Base-by-base conservation (phyloP, 768 basidiomycete genomes). In the Lactarius indigo region DNA sequence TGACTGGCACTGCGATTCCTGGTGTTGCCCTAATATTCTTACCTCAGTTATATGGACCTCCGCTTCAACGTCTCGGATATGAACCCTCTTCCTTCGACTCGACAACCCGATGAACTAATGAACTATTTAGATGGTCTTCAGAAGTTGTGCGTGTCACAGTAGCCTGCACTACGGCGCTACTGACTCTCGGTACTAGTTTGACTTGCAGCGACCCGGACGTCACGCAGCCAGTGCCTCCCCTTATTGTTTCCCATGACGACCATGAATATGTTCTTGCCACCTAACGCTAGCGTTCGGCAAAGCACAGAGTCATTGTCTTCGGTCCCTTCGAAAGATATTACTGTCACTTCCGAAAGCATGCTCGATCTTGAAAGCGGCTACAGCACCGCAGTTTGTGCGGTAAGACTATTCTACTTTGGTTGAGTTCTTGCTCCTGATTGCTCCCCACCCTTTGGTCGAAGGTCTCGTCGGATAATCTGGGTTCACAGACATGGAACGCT, bases 281-380 rank as follows among this genome's bases (percentile, higher is more conserved):
- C 10, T n/a, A 83, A 74, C 68, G 77, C 75, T 31, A 87, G 76
- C 69, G 78, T 87, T 35, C 82, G 82, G 35, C 83, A 82, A 71
- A 81, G 76, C 67, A 60, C 66, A 15, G 77, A 82, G 59, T 54
- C 33, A 66, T 39, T 64, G 74, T 52, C 54, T 68, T 69, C 60
- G 5, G 33, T 39, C 20, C 35, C 66, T 26, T 64, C 68, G 44
- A 41, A 62, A 60, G 28, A 42, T 58, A 64, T 63, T 44, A 65
- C 50, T 72, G 78, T 39, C 15, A 71, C 77, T 30, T 80, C 73
- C 33, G 88, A 90, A 73, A 85, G 79, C 61, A 71, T 78, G 17
- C 64, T 83, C 15, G 87, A 89, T 70, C 74, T 84, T 26, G 87
- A 87, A 69, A 83, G 79, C 64, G 79, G 80, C 28, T 79, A 86